Conservation (phyloP, 805 yeast genomes). For the Sugiyamaella marilandica region DNA sequence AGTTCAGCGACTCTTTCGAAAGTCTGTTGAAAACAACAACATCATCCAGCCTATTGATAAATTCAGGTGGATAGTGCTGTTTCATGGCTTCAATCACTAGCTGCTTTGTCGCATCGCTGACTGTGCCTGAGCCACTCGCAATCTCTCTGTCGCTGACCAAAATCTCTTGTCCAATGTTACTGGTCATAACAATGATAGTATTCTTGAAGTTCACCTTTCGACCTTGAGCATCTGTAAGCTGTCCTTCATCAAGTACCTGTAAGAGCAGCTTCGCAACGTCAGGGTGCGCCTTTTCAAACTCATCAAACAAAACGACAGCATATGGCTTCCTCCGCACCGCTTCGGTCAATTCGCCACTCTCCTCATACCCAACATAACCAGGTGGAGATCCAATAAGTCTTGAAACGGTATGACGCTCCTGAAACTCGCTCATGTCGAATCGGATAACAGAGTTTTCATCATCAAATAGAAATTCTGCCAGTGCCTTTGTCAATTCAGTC, state of each 20-base stretch:
- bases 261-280: constrained; percentile 86
- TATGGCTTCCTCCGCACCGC: constrained; percentile 95
- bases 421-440: constrained; percentile 97
- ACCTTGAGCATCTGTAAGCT: constrained; percentile 91
- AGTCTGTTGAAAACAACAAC: constrained; percentile 89
- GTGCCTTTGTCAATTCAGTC: constrained; percentile 88
- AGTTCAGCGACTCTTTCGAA: constrained; percentile 66
- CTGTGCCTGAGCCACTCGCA: constrained; percentile 50
- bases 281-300: constrained; percentile 94
- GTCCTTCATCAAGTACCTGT: constrained; percentile 94
- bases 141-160: constrained; percentile 57
- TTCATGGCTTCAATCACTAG: constrained; percentile 66
- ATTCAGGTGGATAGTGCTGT: constrained; percentile 84
- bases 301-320: constrained; percentile 88
- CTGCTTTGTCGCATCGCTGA: constrained; percentile 48
- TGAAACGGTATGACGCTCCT: constrained; percentile 87
- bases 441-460: constrained; percentile 82
- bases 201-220: constrained; percentile 90
- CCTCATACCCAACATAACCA: constrained; percentile 94
- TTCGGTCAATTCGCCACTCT: constrained; percentile 89
- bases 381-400: constrained; percentile 97
- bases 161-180: constrained; percentile 92
- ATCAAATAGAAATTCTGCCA: constrained; percentile 88
- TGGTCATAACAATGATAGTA: constrained; percentile 93
- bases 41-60: constrained; percentile 90